A percentile compares a stretch with the other conserved stretches of the same genome.
These are phyloP conservation scores for Malus hybrid DNA, from an alignment of 331 rosid genomes.

Conservation along the genomic window DNA sequence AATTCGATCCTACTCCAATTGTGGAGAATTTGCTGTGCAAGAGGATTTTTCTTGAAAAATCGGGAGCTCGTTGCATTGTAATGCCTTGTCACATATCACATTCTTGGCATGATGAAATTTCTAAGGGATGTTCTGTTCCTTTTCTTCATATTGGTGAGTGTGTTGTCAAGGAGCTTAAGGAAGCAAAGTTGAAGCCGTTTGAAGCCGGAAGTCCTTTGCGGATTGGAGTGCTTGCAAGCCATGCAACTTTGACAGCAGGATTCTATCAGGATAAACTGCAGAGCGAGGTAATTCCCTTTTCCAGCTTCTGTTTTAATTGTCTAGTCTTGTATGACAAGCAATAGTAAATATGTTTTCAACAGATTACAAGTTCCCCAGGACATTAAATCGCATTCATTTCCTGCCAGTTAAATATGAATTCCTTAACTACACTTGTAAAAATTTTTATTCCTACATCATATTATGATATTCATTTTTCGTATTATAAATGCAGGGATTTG, in stretches of 20 bases:
- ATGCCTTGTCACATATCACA: conserved; percentile 86
- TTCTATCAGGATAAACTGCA: conserved; percentile 71
- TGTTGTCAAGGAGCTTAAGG: conserved; percentile 77
- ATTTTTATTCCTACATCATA: neutral
- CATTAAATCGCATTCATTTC: neutral
- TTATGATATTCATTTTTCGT: neutral
- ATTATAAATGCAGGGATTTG: conserved; percentile 58
- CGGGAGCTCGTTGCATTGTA: conserved; percentile 65
- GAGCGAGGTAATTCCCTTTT: conserved; percentile 49
- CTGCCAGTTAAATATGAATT: neutral
- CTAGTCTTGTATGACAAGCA: neutral
- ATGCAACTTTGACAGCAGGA: conserved; percentile 54
- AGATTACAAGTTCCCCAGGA: neutral
- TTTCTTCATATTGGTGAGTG: conserved; percentile 69
- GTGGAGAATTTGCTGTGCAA: conserved; percentile 49
- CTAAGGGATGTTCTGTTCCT: conserved; percentile 59
- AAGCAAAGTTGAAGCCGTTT: conserved; percentile 72
- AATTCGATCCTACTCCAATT: conserved; percentile 36
- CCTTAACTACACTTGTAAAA: neutral
- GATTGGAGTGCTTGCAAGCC: conserved; percentile 69
- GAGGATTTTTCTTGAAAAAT: conserved; percentile 59
- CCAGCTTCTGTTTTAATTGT: neutral
- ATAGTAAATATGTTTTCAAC: neutral
- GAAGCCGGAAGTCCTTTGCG: conserved; percentile 72
- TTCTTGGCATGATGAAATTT: conserved; percentile 70